Conservation (phyloP, 129 eudicot genomes). For the Silybum marianum region DNA sequence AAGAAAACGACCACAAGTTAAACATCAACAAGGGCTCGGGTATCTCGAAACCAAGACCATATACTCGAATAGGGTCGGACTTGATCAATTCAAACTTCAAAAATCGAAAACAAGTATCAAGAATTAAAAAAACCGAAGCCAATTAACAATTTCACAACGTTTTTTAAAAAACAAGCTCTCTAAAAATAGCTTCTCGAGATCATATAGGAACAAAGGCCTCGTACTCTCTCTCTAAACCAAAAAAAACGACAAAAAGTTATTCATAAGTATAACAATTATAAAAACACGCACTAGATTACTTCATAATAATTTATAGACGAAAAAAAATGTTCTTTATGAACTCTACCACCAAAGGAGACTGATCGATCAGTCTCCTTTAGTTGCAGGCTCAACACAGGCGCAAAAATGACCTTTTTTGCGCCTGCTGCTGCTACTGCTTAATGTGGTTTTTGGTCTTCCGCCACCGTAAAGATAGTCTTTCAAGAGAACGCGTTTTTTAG, state of each 20-base stretch:
- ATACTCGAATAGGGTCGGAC: background rate
- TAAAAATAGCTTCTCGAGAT: constrained; percentile 41
- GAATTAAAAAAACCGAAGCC: background rate
- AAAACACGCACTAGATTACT: constrained; percentile 35
- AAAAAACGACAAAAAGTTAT: constrained; percentile 31
- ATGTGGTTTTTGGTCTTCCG: constrained; percentile 31
- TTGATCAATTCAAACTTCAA: background rate
- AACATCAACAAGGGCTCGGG: background rate
- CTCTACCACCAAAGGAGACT: constrained; percentile 19
- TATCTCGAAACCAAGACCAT: background rate
- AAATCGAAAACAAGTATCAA: background rate
- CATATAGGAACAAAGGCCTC: constrained; percentile 10
- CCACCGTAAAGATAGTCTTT: constrained; percentile 83
- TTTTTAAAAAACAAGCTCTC: constrained; percentile 28
- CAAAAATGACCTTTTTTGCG: constrained; percentile 65
- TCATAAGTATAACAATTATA: constrained; percentile 23
- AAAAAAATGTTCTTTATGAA: background rate
- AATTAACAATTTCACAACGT: background rate
- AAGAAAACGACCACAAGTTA: too few relatives aligned
- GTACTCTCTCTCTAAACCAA: constrained; percentile 18
- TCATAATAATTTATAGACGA: constrained; percentile 13
- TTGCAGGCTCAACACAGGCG: constrained; percentile 78
- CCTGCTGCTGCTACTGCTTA: constrained; percentile 36
- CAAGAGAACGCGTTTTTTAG: constrained; percentile 65
- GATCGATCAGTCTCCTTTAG: constrained; percentile 56